These are phyloP conservation scores for Lachnellula willkommii DNA, from an alignment of 2,329 filamentous ascomycete genomes.

Conservation along the genomic window DNA sequence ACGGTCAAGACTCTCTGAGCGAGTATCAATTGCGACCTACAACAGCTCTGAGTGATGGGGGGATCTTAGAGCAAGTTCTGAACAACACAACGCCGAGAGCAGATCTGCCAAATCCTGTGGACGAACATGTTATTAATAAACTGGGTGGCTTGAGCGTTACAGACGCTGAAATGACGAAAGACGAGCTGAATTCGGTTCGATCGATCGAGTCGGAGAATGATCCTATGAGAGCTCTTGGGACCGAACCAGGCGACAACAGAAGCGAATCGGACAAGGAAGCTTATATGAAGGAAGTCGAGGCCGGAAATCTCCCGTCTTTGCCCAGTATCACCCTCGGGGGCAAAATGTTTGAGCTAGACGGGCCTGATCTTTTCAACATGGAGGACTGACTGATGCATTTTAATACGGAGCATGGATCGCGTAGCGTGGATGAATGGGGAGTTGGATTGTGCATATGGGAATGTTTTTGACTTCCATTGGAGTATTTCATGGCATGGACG, in stretches of 20 bases:
- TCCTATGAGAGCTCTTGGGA: background rate
- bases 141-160: constrained; percentile 12
- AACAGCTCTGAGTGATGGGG: constrained; percentile 28
- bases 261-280: background rate
- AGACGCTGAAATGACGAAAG: background rate
- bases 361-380: background rate
- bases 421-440: background rate
- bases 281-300: background rate
- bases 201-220: background rate
- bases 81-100: constrained; percentile 30
- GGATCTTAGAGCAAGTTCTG: constrained; percentile 30
- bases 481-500: background rate
- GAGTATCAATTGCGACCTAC: constrained; percentile 27
- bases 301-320: background rate
- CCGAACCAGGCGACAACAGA: background rate
- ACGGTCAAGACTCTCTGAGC: constrained; percentile 16
- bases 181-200: background rate
- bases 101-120: constrained; percentile 27
- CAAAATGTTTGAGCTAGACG: background rate
- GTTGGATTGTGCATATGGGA: background rate
- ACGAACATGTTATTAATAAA: constrained; percentile 16
- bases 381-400: background rate
- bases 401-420: background rate
- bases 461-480: background rate
- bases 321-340: background rate